Percentiles rank a stretch among this genome's conserved stretches.
Conservation (phyloP, 2,329 filamentous ascomycete genomes). For the Ascochyta koolunga region DNA sequence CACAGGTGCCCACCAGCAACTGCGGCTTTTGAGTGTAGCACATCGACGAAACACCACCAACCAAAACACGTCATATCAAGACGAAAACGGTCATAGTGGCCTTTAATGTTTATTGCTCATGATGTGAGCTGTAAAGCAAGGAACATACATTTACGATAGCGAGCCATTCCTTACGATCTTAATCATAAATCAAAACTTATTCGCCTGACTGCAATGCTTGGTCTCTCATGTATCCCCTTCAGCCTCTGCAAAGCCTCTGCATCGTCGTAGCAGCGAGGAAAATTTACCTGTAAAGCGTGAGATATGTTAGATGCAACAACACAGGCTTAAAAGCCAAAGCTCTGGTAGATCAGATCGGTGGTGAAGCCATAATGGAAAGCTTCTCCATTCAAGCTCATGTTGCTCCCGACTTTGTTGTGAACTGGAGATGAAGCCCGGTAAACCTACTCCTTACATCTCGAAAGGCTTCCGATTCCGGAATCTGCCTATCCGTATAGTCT, state of each 20-base stretch:
- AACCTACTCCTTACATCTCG: too few species aligned
- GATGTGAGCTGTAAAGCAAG: slow-evolving; percentile 9
- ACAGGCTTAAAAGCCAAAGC: too few species aligned
- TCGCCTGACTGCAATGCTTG: not conserved
- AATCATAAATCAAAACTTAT: slow-evolving; percentile 1
- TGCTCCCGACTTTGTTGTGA: too few species aligned
- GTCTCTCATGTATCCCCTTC: not conserved
- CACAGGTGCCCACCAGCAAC: slow-evolving; percentile 45
- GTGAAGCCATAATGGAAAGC: too few species aligned
- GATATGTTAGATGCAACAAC: too few species aligned
- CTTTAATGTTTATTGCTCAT: slow-evolving; percentile 17
- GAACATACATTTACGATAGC: slow-evolving; percentile 6
- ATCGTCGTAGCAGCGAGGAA: not conserved
- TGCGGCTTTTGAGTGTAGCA: slow-evolving; percentile 36
- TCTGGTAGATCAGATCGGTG: too few species aligned
- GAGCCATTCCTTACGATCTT: slow-evolving; percentile 16
- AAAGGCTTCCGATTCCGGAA: too few species aligned
- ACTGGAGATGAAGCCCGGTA: too few species aligned
- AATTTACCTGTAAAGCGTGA: not conserved
- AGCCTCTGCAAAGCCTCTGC: not conserved
- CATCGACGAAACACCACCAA: not conserved
- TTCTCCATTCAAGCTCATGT: too few species aligned
- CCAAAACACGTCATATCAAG: not conserved
- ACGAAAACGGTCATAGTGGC: not conserved
- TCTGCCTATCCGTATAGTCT: too few species aligned